Conservation (phyloP, 768 basidiomycete species). For the Rickenella mellea region DNA sequence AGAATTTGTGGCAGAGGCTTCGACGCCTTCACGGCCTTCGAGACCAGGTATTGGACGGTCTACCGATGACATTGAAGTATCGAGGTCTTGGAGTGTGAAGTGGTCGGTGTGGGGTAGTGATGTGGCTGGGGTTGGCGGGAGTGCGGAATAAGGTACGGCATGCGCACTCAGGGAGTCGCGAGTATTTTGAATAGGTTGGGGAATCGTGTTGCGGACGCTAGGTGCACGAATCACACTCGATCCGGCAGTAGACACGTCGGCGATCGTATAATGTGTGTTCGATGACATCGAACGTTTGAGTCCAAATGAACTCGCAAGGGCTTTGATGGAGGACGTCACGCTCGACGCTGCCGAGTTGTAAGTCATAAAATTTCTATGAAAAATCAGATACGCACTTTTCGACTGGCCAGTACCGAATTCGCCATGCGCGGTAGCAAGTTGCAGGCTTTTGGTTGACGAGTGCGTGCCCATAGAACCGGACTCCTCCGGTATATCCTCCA, state of each 20-base stretch:
- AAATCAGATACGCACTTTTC: constrained; percentile 37
- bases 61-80: constrained; percentile 8
- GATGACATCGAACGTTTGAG: constrained; percentile 43
- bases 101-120: constrained; percentile 37
- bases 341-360: constrained; percentile 33
- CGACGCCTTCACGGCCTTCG: constrained; percentile 42
- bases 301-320: constrained; percentile 67
- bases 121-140: constrained; percentile 21
- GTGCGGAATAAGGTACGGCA: constrained; percentile 34
- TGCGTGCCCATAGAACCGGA: constrained; percentile 43
- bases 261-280: too few species aligned
- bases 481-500: constrained; percentile 67
- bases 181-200: constrained; percentile 10
- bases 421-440: constrained; percentile 27
- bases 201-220: too few species aligned
- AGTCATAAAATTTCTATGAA: constrained; percentile 5
- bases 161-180: constrained; percentile 29
- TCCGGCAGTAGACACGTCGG: too few species aligned
- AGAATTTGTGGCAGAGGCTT: constrained; percentile 16
- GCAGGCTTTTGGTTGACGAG: constrained; percentile 35
- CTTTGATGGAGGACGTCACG: constrained; percentile 64
- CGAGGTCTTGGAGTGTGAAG: constrained; percentile 23
- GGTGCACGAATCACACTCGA: too few species aligned
- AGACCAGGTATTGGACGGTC: constrained; percentile 51
- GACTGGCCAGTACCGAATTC: constrained; percentile 69